Evolutionary conservation across 2,329 filamentous ascomycete species (phyloP), one percentile per base, ranked within the genome.

Genomic region (Erysiphe pulchra): DNA sequence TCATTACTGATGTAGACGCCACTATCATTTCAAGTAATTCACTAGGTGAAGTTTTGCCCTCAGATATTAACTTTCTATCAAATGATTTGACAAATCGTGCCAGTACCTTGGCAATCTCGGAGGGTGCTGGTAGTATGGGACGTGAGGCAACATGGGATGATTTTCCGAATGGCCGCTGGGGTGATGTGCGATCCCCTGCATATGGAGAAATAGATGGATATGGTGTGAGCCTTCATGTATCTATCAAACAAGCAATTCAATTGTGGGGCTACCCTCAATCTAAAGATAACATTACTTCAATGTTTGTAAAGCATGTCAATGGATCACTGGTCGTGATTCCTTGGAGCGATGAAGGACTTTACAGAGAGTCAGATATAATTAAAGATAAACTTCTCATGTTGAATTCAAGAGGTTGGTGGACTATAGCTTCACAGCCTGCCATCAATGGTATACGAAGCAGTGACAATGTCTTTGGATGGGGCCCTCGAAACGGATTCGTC

Each of bases 141-240:
- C 73, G 90, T 44, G 87, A 95, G 66, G 90, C 90, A 32, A 98
- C 90, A 0, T 98, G 90, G 90, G 90, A 98, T 56, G 90, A 98
- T 57, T 98, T 85, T 61, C 87, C 87, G 50, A 95, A 95, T 65
- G 90, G 87, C 28, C 75, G 87, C 46, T 95, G 87, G 76, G 87
- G 87, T 58, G 87, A 94, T 56, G 82, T 86, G 4, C 74, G 87
- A 45, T 93, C 85, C 2, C 85, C 85, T 1, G 87, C 87, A 0
- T 95, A 92, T 58, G 87, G 87, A 55, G 85, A 94, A 61, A 94
- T 94, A 48, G 86, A 95, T 57, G 87, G 87, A n/a, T 95, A 95
- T 58, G 90, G 90, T 11, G 85, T 92, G n/a, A 90, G 80, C 47
- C 67, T 98, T 36, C 90, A 94, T 63, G 83, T 94, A 58, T 83